Evolutionary conservation across 2,329 filamentous ascomycete species (phyloP).

Genomic region (Penicillium sp.): DNA sequence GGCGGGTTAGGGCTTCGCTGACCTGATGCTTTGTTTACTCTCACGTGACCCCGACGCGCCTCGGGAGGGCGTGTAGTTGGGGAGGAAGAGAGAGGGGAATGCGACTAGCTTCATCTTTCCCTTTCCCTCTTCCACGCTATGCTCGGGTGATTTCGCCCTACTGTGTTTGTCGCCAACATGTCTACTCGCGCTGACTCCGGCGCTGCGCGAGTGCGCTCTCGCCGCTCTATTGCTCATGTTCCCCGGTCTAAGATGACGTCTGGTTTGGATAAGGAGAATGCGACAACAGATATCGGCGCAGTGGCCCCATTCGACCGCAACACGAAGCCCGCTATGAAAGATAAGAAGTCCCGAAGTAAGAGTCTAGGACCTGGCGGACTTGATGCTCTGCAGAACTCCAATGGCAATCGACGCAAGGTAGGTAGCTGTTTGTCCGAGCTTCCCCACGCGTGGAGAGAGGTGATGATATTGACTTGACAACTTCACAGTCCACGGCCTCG

Average conservation of each 20-base stretch:
- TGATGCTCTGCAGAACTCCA: conserved; percentile 75
- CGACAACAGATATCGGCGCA: conserved; percentile 67
- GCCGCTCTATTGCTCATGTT: conserved; percentile 74
- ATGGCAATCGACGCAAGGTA: conserved; percentile 81
- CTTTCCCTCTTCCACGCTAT: conserved; percentile 10
- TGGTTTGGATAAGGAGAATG: conserved; percentile 75
- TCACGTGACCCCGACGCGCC: conserved; percentile 41
- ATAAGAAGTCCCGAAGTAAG: conserved; percentile 83
- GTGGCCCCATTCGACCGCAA: conserved; percentile 30
- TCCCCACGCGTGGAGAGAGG: conserved; percentile 2
- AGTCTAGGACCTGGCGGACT: conserved; percentile 92
- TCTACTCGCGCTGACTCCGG: conserved; percentile 40
- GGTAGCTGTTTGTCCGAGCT: conserved; percentile 27
- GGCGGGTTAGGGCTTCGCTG: conserved; percentile 47
- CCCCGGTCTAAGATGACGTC: conserved; percentile 52
- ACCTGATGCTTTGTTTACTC: conserved; percentile 43
- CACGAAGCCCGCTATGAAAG: conserved; percentile 44
- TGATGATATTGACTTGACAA: conserved; percentile 10
- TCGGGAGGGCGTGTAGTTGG: conserved; percentile 11
- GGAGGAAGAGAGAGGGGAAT: conserved; percentile 20
- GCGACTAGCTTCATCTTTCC: conserved; percentile 3
- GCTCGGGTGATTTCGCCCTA: conserved; percentile 14
- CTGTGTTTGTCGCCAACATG: conserved; percentile 28
- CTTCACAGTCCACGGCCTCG: conserved; percentile 44
- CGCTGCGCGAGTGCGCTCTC: conserved; percentile 49